Percentiles rank a stretch among this genome's conserved stretches.
These are phyloP conservation scores for Solanum chacoense DNA, from an alignment of 305 asterid species.

Conservation along the genomic window DNA sequence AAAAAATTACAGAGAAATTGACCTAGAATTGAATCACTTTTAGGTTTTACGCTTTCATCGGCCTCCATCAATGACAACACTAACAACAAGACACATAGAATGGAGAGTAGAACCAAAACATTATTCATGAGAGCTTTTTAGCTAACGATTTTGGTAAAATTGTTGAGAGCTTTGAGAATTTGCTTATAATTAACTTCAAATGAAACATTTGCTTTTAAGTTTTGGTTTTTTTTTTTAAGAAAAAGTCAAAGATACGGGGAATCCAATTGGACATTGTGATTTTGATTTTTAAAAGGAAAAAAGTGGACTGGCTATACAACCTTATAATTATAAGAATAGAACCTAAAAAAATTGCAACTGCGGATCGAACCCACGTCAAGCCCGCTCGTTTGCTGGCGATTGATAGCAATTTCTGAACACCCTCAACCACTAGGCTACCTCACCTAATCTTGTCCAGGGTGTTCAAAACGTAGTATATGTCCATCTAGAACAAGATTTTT, in stretches of 20 bases:
- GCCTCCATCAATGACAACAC: neutral
- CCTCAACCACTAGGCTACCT: neutral
- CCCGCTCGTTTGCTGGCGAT: neutral
- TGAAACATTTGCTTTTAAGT: neutral
- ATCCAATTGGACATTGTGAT: neutral
- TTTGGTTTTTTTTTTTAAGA: neutral
- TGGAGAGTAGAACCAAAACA: neutral
- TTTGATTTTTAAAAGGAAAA: neutral
- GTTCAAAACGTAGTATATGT: neutral
- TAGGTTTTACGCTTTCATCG: neutral
- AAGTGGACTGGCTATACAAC: neutral
- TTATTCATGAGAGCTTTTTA: neutral
- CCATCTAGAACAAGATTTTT: neutral
- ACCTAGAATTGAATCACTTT: neutral
- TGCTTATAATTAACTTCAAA: neutral
- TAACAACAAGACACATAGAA: neutral
- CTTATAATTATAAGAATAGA: neutral
- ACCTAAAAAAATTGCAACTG: neutral
- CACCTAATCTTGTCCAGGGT: neutral
- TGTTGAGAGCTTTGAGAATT: neutral
- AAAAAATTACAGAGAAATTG: neutral
- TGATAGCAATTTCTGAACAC: neutral
- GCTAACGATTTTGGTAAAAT: neutral
- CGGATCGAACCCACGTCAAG: neutral
- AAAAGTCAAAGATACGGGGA: neutral